Conservation (phyloP, 73 alveolate genomes). For the Paramecium tetraurelia region DNA sequence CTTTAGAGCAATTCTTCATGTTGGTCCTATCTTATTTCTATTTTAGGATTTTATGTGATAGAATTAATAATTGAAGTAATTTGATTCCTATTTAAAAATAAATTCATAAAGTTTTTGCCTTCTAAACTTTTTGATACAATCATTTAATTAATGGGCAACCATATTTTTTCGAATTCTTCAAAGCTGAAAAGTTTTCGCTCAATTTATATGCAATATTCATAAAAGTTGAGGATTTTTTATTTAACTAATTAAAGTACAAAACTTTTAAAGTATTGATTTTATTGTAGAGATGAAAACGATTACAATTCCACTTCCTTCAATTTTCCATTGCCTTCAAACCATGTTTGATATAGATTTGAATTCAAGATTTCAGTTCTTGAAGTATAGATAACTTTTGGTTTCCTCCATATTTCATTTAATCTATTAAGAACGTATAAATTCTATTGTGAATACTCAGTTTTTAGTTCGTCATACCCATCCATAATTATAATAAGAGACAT, state of each 20-base stretch:
- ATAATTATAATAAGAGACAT: neutral
- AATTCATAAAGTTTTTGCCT: neutral
- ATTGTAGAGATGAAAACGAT: neutral
- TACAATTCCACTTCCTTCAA: neutral
- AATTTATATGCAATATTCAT: neutral
- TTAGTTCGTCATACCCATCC: conserved; percentile 37
- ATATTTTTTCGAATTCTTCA: neutral
- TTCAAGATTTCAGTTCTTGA: neutral
- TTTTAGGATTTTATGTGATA: neutral
- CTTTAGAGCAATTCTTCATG: neutral
- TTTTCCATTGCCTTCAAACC: conserved; percentile 9
- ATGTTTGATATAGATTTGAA: neutral
- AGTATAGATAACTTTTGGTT: neutral
- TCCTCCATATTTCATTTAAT: neutral
- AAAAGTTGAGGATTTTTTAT: neutral
- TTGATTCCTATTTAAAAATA: neutral
- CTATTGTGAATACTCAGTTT: neutral
- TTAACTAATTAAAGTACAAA: neutral
- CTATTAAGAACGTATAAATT: neutral
- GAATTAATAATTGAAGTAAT: neutral
- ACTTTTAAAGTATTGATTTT: neutral
- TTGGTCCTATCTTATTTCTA: neutral
- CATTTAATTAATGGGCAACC: neutral
- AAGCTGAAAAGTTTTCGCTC: neutral
- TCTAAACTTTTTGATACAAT: neutral